Evolutionary conservation across 805 yeast genomes (phyloP), one percentile per base, ranked within the genome.

Genomic region (Scheffersomyces stipitis): DNA sequence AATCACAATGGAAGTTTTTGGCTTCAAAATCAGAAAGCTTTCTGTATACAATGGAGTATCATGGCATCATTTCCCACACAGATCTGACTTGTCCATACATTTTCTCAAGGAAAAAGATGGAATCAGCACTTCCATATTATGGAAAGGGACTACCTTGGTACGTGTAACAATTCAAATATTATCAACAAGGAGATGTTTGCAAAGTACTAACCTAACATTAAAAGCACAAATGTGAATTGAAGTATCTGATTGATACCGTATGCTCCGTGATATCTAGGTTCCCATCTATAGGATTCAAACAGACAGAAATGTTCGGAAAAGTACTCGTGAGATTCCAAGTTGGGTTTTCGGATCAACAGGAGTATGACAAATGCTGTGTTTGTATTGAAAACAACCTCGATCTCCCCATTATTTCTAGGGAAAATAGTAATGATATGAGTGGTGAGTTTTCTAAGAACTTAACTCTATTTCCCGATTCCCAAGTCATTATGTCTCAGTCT

Each of bases 31-130:
- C 24, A 23, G 34, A n/a, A 37, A 37, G 33, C 31, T 27, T 18
- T 37, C 37, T 27, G 26, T 36, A 10, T 29, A 30, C 18, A 33
- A 34, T 15, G 35, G 30, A 3, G 15, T 18, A 3, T 17, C 20
- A 6, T 63, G 69, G 69, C 40, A 45, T 36, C 68, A 63, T 37
- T 52, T 43, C 28, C 69, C 69, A 2, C 62, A 62, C 28, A 35
- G 62, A 15, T 41, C 60, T 7, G 60, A 54, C 26, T 15, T 58
- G 9, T 40, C 52, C 5, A 34, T 55, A 12, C 41, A 41, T 20
- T 43, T 58, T 33, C 36, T 47, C 15, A 28, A 36, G 14, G 4
- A 27, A 13, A 12, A 24, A 30, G 22, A 32, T 10, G 29, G 14
- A 18, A 31, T 18, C 32, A 30, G 38, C 17, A 18, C 37, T 8